Evolutionary conservation across 345 rosid species (phyloP).

Genomic region (Erodium maritimum): DNA sequence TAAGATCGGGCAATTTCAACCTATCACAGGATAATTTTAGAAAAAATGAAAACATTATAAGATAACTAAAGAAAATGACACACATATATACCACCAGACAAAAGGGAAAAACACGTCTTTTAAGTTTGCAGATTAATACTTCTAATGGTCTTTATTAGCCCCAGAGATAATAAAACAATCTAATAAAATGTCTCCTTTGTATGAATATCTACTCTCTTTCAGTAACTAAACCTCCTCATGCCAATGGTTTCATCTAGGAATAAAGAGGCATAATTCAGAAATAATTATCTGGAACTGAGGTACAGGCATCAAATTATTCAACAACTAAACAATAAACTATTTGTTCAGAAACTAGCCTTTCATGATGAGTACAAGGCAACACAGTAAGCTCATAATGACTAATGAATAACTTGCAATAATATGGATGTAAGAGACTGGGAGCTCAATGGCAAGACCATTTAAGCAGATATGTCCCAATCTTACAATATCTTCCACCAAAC

Average conservation of each 20-base stretch:
- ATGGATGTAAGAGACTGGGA: not conserved
- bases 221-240: too few relatives aligned
- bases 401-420: not conserved
- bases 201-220: too few relatives aligned
- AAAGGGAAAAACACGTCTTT: not conserved
- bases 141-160: not conserved
- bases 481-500: too few relatives aligned
- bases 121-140: not conserved
- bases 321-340: not conserved
- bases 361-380: not conserved
- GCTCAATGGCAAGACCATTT: too few relatives aligned
- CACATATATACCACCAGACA: not conserved
- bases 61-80: too few relatives aligned
- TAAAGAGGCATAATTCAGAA: not conserved
- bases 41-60: constrained; percentile 3
- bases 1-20: constrained; percentile 76
- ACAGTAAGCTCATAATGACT: not conserved
- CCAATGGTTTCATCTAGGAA: not conserved
- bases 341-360: not conserved
- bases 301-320: too few relatives aligned
- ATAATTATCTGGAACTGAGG: too few relatives aligned
- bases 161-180: not conserved
- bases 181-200: not conserved
- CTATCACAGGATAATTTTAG: constrained; percentile 21
- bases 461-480: too few relatives aligned